Base-by-base conservation (phyloP, 2,329 filamentous ascomycete genomes). In the Colletotrichum limetticola region DNA sequence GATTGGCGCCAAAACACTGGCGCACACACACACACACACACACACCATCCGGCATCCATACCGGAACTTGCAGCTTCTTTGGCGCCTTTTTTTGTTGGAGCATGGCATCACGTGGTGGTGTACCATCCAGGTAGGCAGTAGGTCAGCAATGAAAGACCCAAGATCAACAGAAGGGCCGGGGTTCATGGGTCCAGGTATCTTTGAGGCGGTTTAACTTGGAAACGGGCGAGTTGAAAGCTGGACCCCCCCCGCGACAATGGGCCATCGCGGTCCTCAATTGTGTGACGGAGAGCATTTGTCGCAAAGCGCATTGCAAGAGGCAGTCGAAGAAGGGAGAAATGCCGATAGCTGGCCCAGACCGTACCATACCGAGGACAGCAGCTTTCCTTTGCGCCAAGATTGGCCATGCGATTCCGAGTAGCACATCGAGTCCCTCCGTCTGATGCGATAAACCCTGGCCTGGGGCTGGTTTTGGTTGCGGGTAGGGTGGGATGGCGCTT, bases 51-150 rank as follows among this genome's bases (percentile, higher is more conserved):
- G 37, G 14, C 14, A 16, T 42, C 37, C 71, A 73, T 67, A 63
- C 71, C 67, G 68, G 71, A 73, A 73, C 71, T 68, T 71, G 68
- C 71, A 71, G 70, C 32, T 64, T 52, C 14, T 42, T 42, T 71
- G 68, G 67, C 67, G 56, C 28, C 59, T 24, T 72, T 49, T 30
- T 37, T 22, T 37, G 16, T 42, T n/a, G 30, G 49, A 56, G 46
- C n/a, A 24, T 56, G 32, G 32, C 22, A 57, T 65, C 49, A 19
- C 35, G 28, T 53, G 24, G 28, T 52, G 64, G 68, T 22, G 69
- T 57, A 61, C 66, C 66, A 70, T 73, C 71, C 49, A 30, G 71
- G 71, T 73, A 61, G 49, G 66, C 30, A 66, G 71, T 73, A 61
- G 35, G 66, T 42, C 35, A 24, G 53, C 28, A 35, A 19, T 42